Evolutionary conservation across 768 basidiomycete genomes (phyloP), one percentile per base, ranked within the genome.

Genomic region (Podaxis sp.): DNA sequence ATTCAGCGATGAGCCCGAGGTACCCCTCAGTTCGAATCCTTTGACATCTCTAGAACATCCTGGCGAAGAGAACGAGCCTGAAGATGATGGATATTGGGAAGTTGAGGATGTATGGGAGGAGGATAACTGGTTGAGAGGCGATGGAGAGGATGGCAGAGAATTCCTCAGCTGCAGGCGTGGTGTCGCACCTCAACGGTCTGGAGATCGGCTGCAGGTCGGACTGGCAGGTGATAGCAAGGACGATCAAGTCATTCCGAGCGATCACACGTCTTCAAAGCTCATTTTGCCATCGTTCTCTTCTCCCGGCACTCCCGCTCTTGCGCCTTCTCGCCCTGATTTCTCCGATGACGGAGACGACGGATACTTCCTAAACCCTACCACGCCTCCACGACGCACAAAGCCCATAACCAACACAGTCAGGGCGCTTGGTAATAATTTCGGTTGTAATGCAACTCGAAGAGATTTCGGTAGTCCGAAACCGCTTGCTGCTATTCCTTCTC

Each of bases 41-140:
- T 47, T 21, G 7, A 36, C 53, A 1, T 27, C 52, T 38, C 21
- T 44, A 7, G 36, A 7, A 7, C 52, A 32, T 25, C 16, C 46
- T 7, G 32, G 32, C 9, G 63, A 66, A 4, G 57, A 53, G 3
- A 63, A 61, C 4, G 65, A 66, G 25, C 32, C 64, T 16, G 64
- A 68, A n/a, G 64, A 65, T 25, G 50, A 65, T 11, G 68, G 67
- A 47, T 56, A 69, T 56, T 46, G 63, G 25, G 63, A 68, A 27
- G 42, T 64, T 13, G 59, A 63, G 5, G 61, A 64, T 47, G 36
- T 55, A 5, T 61, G 59, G 59, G 51, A 55, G n/a, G 59, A 48
- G 28, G 59, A 61, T 21, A 40, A 37, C 21, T 61, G 59, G 59
- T 28, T 61, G 35, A 54, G 59, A 38, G 59, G 59, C 28, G 59